Evolutionary conservation across 768 basidiomycete genomes (phyloP), one percentile per base, ranked within the genome.

Genomic region (Omphalotus guepiniiformis): DNA sequence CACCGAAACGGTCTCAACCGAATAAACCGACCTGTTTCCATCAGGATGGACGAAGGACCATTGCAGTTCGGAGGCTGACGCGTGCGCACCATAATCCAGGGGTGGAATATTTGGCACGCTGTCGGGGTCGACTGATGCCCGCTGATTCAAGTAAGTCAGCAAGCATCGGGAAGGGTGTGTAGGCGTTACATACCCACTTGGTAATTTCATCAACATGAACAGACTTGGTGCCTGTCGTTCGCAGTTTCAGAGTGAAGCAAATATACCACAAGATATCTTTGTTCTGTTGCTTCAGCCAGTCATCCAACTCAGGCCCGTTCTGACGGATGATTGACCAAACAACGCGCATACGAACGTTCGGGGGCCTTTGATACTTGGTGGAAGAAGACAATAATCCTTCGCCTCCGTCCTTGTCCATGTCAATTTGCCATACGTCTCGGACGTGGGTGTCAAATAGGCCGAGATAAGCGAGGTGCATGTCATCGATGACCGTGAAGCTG

Each of bases 391-490:
- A 12, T 15, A 26, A 6, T 1, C 48, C 39, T 3, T 46, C 42
- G 27, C 42, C 54, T 32, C 49, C 48, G 11, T 37, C 28, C 3
- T 39, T 5, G 6, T 44, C 23, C 5, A 47, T 37, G 34, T 53
- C 32, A 30, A 61, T 55, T 21, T 50, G 47, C 45, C 45, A 60
- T 12, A 66, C 43, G 2, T 56, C 47, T 3, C 50, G 32, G 42
- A 54, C 59, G 38, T 69, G 66, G 21, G 58, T 48, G 15, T 58
- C 42, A 19, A 68, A 44, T 1, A 62, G 27, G 8, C 60, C 58
- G 9, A 72, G 56, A 42, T 63, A 59, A 2, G 71, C 50, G n/a
- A 61, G 58, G 30, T 73, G 71, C 69, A 73, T 73, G 1, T 60
- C 48, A 32, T 73, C 68, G 18, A 71, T 54, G 0, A 66, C 58